Evolutionary conservation across 2,329 filamentous ascomycete species (phyloP).

Genomic region (Trichophyton equinum): DNA sequence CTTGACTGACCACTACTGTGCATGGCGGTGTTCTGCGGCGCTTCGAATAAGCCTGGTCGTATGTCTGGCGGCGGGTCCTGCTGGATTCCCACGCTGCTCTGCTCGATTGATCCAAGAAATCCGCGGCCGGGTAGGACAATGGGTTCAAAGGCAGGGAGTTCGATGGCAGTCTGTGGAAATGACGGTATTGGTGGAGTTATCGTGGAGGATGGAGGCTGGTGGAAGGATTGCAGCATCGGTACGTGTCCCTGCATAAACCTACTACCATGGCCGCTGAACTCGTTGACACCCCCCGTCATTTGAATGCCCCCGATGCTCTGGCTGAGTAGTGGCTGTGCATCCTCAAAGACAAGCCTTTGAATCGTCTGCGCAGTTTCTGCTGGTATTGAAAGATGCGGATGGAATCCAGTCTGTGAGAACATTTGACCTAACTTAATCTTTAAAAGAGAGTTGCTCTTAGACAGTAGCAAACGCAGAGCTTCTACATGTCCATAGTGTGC

Average conservation of each 20-base stretch:
- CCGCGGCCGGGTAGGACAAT: not conserved
- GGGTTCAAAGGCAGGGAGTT: not conserved
- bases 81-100: not conserved
- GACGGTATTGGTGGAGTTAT: not conserved
- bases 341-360: conserved; percentile 2
- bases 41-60: not conserved
- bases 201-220: not conserved
- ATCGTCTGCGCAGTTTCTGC: conserved; percentile 11
- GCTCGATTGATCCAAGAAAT: not conserved
- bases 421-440: conserved; percentile 7
- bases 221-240: not conserved
- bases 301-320: not conserved
- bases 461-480: conserved; percentile 24
- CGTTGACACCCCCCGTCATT: not conserved
- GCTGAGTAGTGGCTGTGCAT: not conserved
- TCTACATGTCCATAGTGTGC: conserved; percentile 27
- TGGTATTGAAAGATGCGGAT: conserved; percentile 10
- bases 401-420: conserved; percentile 1
- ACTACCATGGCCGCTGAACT: not conserved
- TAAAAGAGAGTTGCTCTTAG: conserved; percentile 13
- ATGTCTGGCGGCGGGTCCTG: not conserved
- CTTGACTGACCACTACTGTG: too few relatives aligned
- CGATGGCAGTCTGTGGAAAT: not conserved
- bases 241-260: not conserved
- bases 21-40: not conserved